Conservation (phyloP, 2,329 filamentous ascomycete genomes). For the Curvularia hawaiiensis region DNA sequence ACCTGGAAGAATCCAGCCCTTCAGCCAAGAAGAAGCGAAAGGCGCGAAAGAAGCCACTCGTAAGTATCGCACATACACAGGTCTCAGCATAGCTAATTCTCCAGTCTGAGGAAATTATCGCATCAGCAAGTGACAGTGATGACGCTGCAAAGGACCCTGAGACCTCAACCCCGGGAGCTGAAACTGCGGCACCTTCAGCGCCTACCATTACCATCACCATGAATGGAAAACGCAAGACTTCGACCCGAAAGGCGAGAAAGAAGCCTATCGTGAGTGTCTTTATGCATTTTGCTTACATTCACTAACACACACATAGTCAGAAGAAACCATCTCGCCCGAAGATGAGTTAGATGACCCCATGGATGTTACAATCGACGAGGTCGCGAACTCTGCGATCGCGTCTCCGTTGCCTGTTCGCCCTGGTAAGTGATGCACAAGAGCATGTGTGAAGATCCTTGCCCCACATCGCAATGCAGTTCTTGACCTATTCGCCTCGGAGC, state of each 20-base stretch:
- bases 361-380: slow-evolving; percentile 21
- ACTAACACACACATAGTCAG: slow-evolving; percentile 27
- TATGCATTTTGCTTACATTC: background rate
- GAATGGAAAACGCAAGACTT: slow-evolving; percentile 35
- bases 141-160: slow-evolving; percentile 26
- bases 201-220: slow-evolving; percentile 17
- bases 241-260: slow-evolving; percentile 34
- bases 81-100: slow-evolving; percentile 17
- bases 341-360: slow-evolving; percentile 36
- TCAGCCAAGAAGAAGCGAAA: slow-evolving; percentile 39
- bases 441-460: slow-evolving; percentile 8
- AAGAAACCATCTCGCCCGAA: slow-evolving; percentile 38
- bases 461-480: slow-evolving; percentile 4
- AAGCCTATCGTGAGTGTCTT: slow-evolving; percentile 36
- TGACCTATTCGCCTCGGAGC: background rate
- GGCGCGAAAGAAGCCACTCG: slow-evolving; percentile 37
- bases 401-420: slow-evolving; percentile 32
- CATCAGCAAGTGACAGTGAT: slow-evolving; percentile 32
- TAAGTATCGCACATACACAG: slow-evolving; percentile 12
- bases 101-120: slow-evolving; percentile 40
- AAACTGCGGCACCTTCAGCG: slow-evolving; percentile 19
- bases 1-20: slow-evolving; percentile 25
- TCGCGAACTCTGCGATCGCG: slow-evolving; percentile 18
- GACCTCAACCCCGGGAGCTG: slow-evolving; percentile 12
- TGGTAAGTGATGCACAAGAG: slow-evolving; percentile 30